Base-by-base conservation (phyloP, 2,329 filamentous ascomycete genomes). In the Fusarium aywerte region DNA sequence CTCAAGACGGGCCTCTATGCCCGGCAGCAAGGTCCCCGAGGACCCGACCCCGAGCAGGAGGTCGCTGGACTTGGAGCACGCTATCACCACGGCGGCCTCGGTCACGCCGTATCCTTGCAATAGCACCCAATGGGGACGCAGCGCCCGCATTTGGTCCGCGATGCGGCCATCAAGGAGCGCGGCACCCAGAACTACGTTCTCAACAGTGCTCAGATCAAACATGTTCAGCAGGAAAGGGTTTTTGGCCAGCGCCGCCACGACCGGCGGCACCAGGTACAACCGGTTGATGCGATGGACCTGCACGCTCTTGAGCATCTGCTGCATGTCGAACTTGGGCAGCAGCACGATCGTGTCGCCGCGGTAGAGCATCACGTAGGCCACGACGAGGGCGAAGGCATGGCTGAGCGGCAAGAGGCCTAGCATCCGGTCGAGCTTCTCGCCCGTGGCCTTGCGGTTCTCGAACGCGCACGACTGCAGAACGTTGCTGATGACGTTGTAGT, bases 221-320 rank as follows among this genome's bases (percentile, higher is more conserved):
- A 50, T 50, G 13, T 50, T 50, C 23, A 50, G 35, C 47, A 50
- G 47, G 47, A 50, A 50, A 40, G 35, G 47, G 23, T 50, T 50
- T 35, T 50, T 50, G 25, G 9, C 47, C 47, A 50, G 47, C 35
- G 47, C 47, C 35, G 47, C 35, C 47, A 50, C 47, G 35, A 50
- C 47, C 25, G 47, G 47, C 47, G 47, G 47, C n/a, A 50, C 47
- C 15, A 50, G 47, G 47, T 50, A 50, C 25, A 50, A 18, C 47
- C 47, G 47, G 47, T 50, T 50, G 35, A 50, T 50, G 35, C 47
- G 47, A 50, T 50, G 47, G 47, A 50, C 47, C 47, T 50, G 47
- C 25, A 50, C 35, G 47, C 47, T 50, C 47, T 50, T 50, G 25
- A 50, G 47, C 47, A 50, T 50, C 47, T 50, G 47, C 35, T 50